These are phyloP conservation scores for Fusarium nelsonii DNA, from an alignment of 2,329 filamentous ascomycete species.

Conservation along the genomic window DNA sequence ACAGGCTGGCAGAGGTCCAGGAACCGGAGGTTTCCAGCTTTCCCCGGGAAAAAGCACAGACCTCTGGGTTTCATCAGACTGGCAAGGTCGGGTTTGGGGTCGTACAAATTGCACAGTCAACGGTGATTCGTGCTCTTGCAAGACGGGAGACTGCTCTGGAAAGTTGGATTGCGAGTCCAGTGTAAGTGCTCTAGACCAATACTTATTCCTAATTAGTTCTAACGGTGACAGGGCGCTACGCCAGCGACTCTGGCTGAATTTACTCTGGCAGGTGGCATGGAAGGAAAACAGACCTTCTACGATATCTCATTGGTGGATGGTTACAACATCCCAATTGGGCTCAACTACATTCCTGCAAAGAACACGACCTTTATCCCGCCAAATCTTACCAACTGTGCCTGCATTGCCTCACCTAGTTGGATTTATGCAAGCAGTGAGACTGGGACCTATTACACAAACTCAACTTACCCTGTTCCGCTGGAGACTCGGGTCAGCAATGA, in stretches of 20 bases:
- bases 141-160: constrained; percentile 81
- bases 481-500: constrained; percentile 69
- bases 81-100: constrained; percentile 86
- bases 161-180: constrained; percentile 76
- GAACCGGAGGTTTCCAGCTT: constrained; percentile 76
- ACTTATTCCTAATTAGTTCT: background rate
- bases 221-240: constrained; percentile 69
- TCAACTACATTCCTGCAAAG: constrained; percentile 69
- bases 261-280: constrained; percentile 75
- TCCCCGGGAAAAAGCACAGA: constrained; percentile 67
- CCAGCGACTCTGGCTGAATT: constrained; percentile 86
- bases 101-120: constrained; percentile 86
- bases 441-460: constrained; percentile 72
- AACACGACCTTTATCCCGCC: constrained; percentile 77
- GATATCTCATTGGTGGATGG: constrained; percentile 88
- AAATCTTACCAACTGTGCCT: constrained; percentile 81
- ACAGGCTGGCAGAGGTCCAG: constrained; percentile 76
- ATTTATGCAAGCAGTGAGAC: constrained; percentile 67
- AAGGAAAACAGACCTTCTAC: constrained; percentile 77
- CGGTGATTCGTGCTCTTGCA: constrained; percentile 74
- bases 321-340: constrained; percentile 81
- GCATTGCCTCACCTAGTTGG: constrained; percentile 76
- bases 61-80: constrained; percentile 76
- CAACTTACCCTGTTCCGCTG: constrained; percentile 74
- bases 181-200: constrained; percentile 61